Evolutionary conservation across 176 grass and related monocot genomes (phyloP).

Genomic region (Poa pratensis): DNA sequence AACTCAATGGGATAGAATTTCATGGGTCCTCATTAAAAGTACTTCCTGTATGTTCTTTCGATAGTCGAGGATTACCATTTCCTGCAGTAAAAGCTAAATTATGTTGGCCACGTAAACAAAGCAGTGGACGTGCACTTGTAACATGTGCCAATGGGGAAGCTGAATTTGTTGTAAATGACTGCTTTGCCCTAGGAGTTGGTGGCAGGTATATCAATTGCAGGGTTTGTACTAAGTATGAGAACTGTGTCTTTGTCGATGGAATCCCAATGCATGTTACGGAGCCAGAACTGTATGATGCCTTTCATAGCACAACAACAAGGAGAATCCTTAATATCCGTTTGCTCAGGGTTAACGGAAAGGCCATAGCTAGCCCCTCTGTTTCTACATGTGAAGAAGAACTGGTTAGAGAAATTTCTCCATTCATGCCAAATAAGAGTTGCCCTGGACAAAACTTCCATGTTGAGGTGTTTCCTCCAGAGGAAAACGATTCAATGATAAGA

Average conservation of each 20-base stretch:
- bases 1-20: constrained; percentile 74
- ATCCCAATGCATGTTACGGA: constrained; percentile 68
- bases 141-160: constrained; percentile 69
- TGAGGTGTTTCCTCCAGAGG: constrained; percentile 64
- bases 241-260: constrained; percentile 77
- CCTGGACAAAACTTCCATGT: constrained; percentile 73
- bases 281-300: constrained; percentile 69
- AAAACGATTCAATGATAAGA: constrained; percentile 60
- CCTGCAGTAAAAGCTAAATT: constrained; percentile 80
- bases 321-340: constrained; percentile 69
- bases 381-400: constrained; percentile 67
- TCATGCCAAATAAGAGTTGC: constrained; percentile 82
- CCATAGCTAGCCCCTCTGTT: constrained; percentile 32
- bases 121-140: constrained; percentile 68
- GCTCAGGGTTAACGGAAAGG: constrained; percentile 56
- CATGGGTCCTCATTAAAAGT: constrained; percentile 71
- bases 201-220: constrained; percentile 74
- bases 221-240: constrained; percentile 62
- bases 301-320: constrained; percentile 54
- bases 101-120: constrained; percentile 71
- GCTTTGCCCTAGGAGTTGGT: constrained; percentile 62
- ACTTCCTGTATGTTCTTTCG: constrained; percentile 47
- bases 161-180: constrained; percentile 64
- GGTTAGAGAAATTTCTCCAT: constrained; percentile 65
- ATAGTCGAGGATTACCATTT: constrained; percentile 61